These are phyloP conservation scores for Garcia nutans DNA, from an alignment of 345 rosid genomes.

Conservation along the genomic window DNA sequence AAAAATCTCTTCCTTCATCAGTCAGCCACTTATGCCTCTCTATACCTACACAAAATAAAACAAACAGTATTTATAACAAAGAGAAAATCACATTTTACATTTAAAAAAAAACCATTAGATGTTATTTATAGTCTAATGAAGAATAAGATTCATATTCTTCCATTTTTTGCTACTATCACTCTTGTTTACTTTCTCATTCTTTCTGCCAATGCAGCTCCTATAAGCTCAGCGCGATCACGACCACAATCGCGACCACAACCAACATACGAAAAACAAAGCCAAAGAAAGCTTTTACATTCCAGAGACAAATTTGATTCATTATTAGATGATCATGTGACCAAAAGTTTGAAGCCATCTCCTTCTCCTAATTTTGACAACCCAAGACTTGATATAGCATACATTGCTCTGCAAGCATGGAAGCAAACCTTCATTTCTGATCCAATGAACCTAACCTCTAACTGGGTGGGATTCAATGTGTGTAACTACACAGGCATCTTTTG, in stretches of 20 bases:
- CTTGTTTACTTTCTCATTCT: constrained; percentile 16
- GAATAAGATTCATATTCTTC: constrained; percentile 25
- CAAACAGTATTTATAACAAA: too few species aligned
- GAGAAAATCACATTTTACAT: not conserved
- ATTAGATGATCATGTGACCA: constrained; percentile 31
- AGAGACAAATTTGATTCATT: constrained; percentile 13
- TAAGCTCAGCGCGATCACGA: not conserved
- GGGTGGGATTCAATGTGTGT: constrained; percentile 75
- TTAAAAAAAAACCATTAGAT: too few species aligned
- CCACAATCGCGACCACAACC: not conserved
- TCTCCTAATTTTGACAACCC: constrained; percentile 48
- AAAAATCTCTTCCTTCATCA: too few species aligned
- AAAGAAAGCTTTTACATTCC: constrained; percentile 29
- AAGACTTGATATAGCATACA: constrained; percentile 57
- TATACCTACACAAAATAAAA: too few species aligned
- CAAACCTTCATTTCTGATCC: constrained; percentile 56
- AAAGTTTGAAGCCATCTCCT: constrained; percentile 27
- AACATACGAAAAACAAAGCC: constrained; percentile 12
- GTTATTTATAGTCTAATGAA: constrained; percentile 30
- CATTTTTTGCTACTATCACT: constrained; percentile 23
- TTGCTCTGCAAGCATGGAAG: constrained; percentile 86
- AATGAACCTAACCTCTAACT: constrained; percentile 34
- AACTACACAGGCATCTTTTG: constrained; percentile 79
- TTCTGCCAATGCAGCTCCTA: constrained; percentile 19
- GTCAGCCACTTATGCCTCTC: not conserved